Percentiles rank a stretch among this genome's conserved stretches.
Evolutionary conservation across 495 filamentous ascomycete genomes (phyloP).

Genomic region (Talaromyces ruber): DNA sequence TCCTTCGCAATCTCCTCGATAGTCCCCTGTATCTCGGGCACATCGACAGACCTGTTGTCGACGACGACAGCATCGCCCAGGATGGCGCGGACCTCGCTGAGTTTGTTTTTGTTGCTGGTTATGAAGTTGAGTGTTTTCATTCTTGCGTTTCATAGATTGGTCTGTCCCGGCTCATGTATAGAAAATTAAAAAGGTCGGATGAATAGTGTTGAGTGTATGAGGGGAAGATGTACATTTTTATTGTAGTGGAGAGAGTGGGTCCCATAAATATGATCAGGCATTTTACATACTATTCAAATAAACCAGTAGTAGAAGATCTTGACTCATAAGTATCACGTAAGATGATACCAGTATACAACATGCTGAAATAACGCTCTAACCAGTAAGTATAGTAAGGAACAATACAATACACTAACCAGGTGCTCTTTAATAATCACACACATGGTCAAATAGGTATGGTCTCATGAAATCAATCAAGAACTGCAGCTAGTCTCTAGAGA

Average conservation of each 20-base stretch:
- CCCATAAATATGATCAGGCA: neutral
- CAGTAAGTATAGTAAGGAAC: neutral
- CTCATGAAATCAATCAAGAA: neutral
- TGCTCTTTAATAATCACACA: neutral
- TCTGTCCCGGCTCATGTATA: neutral
- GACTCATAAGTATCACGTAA: neutral
- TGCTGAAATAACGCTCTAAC: neutral
- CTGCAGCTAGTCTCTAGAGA: neutral
- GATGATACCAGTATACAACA: neutral
- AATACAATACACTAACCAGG: neutral
- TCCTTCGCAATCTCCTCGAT: conserved; percentile 84
- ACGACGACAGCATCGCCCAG: conserved; percentile 66
- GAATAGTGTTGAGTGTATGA: neutral
- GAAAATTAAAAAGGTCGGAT: too few species aligned
- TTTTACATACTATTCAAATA: neutral
- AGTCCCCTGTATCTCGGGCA: conserved; percentile 84
- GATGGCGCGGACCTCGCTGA: conserved; percentile 79
- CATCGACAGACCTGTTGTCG: conserved; percentile 63
- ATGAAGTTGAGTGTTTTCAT: conserved; percentile 73
- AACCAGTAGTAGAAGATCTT: neutral
- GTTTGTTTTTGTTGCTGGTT: conserved; percentile 91
- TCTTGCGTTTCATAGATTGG: neutral
- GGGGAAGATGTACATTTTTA: neutral
- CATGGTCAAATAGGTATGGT: neutral
- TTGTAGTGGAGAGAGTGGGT: neutral